Evolutionary conservation across 2,329 filamentous ascomycete genomes (phyloP), one percentile per base, ranked within the genome.

Genomic region (Bisporella sp.): DNA sequence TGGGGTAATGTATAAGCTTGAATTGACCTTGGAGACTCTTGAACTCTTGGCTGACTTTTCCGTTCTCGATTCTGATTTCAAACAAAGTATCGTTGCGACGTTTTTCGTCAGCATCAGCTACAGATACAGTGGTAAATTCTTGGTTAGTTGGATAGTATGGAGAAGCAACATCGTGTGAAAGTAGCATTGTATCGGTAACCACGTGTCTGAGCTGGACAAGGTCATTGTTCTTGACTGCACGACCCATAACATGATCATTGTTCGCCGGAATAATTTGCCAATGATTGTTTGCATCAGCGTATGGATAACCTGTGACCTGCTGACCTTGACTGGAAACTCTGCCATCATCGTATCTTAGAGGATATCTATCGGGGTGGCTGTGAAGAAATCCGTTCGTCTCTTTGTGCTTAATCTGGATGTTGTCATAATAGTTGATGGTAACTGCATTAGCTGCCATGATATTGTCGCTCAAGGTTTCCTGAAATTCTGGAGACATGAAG

Each of bases 401-500:
- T 77, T 97, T 99, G 78, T 99, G 93, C 54, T 84, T 84, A 62
- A 99, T 79, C 42, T 85, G 87, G 62, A 99, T 88, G 48, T 75
- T 79, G 66, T 99, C 93, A 63, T 87, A 92, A 74, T 95, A 99
- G 61, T 96, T 77, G 58, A 99, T 88, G 43, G 83, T 83, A 49
- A 96, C 73, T 12, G 93, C 84, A 62, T 93, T 90, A 58, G 89
- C 82, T 54, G 89, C 81, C 89, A 99, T 93, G 54, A 86, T 72
- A 66, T 99, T 99, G 73, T 99, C 92, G 64, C 87, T 90, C 57
- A 99, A 75, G 1, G 93, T 97, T 73, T 96, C 91, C 73, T 99
- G 93, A 74, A 99, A 99, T 64, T 93, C 89, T 1, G 93, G 93
- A 4, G 87, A 90, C 93, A 99, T 99, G 73, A 99, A 99, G 64